Base-by-base conservation (phyloP, 352 stramenopile species). In the Globisporangium heterothallicum region DNA sequence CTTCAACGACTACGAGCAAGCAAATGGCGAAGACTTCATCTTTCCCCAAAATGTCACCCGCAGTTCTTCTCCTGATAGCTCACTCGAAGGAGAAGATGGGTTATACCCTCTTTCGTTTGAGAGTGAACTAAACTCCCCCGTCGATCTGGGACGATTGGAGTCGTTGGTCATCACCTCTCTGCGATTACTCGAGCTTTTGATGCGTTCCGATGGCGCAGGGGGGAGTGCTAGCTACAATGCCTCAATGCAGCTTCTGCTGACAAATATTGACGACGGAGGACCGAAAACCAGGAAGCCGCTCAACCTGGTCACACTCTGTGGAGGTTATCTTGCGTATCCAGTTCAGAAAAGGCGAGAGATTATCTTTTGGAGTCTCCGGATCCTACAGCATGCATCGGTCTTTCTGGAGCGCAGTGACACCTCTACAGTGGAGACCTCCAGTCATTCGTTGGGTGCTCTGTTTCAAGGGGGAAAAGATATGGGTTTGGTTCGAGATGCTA, bases 301-400 rank as follows among this genome's bases (percentile, higher is more conserved):
- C 12, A 86, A 79, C 35, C 49, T 86, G 25, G 63, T 83, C 26
- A 76, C 69, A 9, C 58, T 89, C 0, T 83, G 71, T 22, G 66
- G 66, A 6, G 69, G 63, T 24, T 86, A 84, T 44, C 55, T 89
- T 2, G 66, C 55, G 13, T 86, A 79, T 56, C 49, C 74, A 13
- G 25, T 75, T 14, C 53, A 66, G 14, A 70, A 80, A 16, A 56
- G 63, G 7, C 48, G 61, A 42, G 56, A 52, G 8, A 61, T 86
- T 55, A 64, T 66, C 9, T 61, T 66, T 19, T 70, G 56, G 66
- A 83, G 74, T 29, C 56, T 88, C 25, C 65, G 63, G 41, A 70
- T 86, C 38, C 52, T 88, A 32, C 66, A 76, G n/a, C 70, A 63
- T 42, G 73, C 71, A 2, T 66, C 74, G 29, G 30, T 63, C 16